These are phyloP conservation scores for Tieghemiomyces parasiticus DNA, from an alignment of 192 early-diverging fungal genomes.

Conservation along the genomic window DNA sequence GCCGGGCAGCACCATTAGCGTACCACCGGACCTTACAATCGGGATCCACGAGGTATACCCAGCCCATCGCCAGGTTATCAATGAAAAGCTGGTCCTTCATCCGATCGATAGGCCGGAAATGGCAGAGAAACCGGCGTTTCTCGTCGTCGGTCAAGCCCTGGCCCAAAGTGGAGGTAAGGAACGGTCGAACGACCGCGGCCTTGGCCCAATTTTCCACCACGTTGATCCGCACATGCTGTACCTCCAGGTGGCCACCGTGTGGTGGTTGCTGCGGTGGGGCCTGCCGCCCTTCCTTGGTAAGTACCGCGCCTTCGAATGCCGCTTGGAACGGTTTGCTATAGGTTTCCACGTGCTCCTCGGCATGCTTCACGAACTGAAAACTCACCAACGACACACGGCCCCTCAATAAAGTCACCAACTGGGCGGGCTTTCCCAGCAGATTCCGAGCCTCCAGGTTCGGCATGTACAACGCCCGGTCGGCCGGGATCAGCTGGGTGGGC, in stretches of 20 bases:
- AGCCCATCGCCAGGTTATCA: conserved; percentile 29
- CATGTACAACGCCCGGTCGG: conserved; percentile 19
- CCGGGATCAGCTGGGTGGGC: conserved; percentile 20
- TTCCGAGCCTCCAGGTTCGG: conserved; percentile 26
- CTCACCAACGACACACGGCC: conserved; percentile 24
- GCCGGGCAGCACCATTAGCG: conserved; percentile 24
- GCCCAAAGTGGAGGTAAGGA: conserved; percentile 20
- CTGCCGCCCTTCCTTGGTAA: too few species aligned
- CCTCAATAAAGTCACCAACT: conserved; percentile 18
- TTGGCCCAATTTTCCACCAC: conserved; percentile 32
- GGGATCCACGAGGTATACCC: conserved; percentile 26
- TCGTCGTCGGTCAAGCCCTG: conserved; percentile 18
- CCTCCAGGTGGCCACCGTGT: conserved; percentile 12
- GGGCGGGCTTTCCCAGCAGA: conserved; percentile 13
- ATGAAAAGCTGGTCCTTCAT: conserved; percentile 24
- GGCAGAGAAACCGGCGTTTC: conserved; percentile 19
- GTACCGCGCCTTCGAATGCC: neutral
- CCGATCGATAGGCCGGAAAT: conserved; percentile 26
- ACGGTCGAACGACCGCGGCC: conserved; percentile 22
- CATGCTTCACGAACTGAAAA: conserved; percentile 29
- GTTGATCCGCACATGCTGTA: conserved; percentile 28
- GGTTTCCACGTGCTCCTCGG: conserved; percentile 13
- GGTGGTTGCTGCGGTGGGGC: conserved; percentile 6
- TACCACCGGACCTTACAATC: conserved; percentile 28
- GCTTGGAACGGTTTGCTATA: neutral